Base-by-base conservation (phyloP, 2,329 filamentous ascomycete species). In the Monosporascus sp. region DNA sequence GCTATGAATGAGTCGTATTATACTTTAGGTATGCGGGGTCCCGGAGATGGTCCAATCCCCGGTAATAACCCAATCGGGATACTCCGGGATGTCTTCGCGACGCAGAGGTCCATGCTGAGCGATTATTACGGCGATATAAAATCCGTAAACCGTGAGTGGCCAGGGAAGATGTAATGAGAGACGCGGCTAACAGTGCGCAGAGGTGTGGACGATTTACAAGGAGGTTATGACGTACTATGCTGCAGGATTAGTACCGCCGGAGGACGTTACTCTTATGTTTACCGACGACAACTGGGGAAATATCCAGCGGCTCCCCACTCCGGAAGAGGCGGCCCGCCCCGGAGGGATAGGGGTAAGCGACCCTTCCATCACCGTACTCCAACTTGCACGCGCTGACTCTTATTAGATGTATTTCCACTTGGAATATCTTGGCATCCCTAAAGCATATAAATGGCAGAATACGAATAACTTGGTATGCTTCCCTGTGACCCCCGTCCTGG, bases 201-300 rank as follows among this genome's bases (percentile, higher is more conserved):
- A 87, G 63, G 74, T 86, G 52, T 80, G 84, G 73, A 84, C 82
- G 11, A 65, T 87, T 35, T 88, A 87, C 62, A 86, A 86, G 53
- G 84, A 87, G 55, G 82, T 87, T 0, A 79, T 82, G 59, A 77
- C 77, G 11, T 84, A 86, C 56, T 86, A 87, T 37, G 55, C 60
- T 1, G 59, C 55, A 15, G 55, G 55, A 3, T 55, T 63, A 5
- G 37, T 58, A 51, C 72, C 76, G 2, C 84, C 85, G 0, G 85
- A 88, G 38, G 79, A 87, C 61, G 79, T 89, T 28, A 88, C 83
- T 2, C 72, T 89, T 24, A 74, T 88, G 5, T 88, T 84, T 79
- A 77, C 84, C 0, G 86, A 88, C 64, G 86, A 89, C 68, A 88
- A 87, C 68, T 86, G 77, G 74, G 85, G 85, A 11, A 85, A 87